Percentiles rank a stretch among this genome's conserved stretches.
Evolutionary conservation across 345 rosid species (phyloP).

Genomic region (Murraya paniculata): DNA sequence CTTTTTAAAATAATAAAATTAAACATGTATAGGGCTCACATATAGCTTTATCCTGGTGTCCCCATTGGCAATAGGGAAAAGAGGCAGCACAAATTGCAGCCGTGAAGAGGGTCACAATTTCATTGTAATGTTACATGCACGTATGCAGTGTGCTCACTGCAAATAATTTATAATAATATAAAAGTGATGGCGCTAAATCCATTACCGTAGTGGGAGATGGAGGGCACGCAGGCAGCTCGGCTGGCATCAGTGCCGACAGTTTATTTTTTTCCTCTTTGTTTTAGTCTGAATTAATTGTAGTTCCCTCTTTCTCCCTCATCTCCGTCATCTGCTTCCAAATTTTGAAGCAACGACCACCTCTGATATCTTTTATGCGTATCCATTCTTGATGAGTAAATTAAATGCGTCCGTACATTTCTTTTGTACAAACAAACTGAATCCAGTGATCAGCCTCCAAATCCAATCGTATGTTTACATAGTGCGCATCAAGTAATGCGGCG

Average conservation of each 20-base stretch:
- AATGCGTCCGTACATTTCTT: neutral
- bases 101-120: too few relatives aligned
- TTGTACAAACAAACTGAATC: neutral
- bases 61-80: too few relatives aligned
- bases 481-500: neutral
- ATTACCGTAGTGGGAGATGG: too few relatives aligned
- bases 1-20: too few relatives aligned
- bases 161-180: too few relatives aligned
- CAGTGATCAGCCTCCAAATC: neutral
- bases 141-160: too few relatives aligned
- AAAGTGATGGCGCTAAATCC: too few relatives aligned
- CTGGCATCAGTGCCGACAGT: slow-evolving; percentile 8
- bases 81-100: too few relatives aligned
- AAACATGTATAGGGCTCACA: too few relatives aligned
- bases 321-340: neutral
- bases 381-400: neutral
- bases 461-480: neutral
- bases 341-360: neutral
- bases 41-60: too few relatives aligned
- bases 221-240: slow-evolving; percentile 10
- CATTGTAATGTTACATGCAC: too few relatives aligned
- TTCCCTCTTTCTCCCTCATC: neutral
- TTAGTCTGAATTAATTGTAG: neutral
- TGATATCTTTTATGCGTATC: neutral
- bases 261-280: neutral